Evolutionary conservation across 2,329 filamentous ascomycete genomes (phyloP), one percentile per base, ranked within the genome.

Genomic region (Teratosphaeria viscida): DNA sequence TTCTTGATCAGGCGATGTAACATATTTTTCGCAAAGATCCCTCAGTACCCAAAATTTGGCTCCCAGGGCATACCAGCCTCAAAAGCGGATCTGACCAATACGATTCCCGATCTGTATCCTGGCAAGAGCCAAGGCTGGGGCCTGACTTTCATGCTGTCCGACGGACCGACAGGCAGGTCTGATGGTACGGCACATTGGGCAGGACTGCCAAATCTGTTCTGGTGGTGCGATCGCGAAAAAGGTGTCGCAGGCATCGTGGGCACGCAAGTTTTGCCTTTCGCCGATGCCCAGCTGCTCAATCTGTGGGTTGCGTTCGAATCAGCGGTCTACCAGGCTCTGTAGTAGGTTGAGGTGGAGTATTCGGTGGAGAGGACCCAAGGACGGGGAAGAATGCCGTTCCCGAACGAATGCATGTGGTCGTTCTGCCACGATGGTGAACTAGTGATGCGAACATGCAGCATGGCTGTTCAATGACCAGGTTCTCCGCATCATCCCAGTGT

Each of bases 101-200:
- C 57, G 26, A 56, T 79, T 1, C 71, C 75, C 0, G 80, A 83
- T n/a, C 57, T 86, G 14, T 85, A 76, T 62, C 75, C 76, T 0
- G 71, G 78, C 61, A 76, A 75, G 35, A 79, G 82, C 0, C 83
- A 86, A 64, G 85, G 85, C 8, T 86, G 82, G 82, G 83, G 83
- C 0, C 71, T 87, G 29, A 65, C 63, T 12, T 68, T 69, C 59
- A 62, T 68, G 56, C 55, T 70, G 26, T 68, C 64, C 14, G 58
- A 61, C 8, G 65, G 66, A 16, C 47, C 59, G 34, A 70, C 68
- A 5, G 68, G 68, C 2, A 60, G 68, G 35, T 64, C 63, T 3
- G 60, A 59, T 35, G 65, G 64, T 49, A 67, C 66, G 10, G 67
- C 61, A 16, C 64, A 62, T 37, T 70, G 68, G 67, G 67, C 66